A percentile compares a stretch with the other conserved stretches of the same genome.
phyloP scores from a whole-genome alignment of 2,329 filamentous ascomycete species.

The Monilinia aucupariae region DNA sequence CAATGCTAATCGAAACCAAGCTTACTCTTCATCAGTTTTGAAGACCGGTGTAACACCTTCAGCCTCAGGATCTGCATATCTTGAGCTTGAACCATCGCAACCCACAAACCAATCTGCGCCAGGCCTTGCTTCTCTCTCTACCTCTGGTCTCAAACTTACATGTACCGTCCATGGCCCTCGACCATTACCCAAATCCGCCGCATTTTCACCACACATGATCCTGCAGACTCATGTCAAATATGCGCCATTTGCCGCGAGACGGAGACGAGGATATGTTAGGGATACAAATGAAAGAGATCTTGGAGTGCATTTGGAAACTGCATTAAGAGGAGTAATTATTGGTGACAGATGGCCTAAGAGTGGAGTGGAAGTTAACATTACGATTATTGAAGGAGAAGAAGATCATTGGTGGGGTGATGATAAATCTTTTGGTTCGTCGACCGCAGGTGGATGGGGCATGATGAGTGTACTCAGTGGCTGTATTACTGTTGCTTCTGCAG shows the following conservation, averaged over 20 bases:
- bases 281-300: conserved; percentile 85
- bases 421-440: conserved; percentile 43
- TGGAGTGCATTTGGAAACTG: conserved; percentile 84
- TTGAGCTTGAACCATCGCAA: conserved; percentile 54
- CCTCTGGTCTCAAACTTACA: conserved; percentile 73
- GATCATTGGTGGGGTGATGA: conserved; percentile 61
- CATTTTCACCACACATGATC: conserved; percentile 88
- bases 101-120: conserved; percentile 45
- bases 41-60: conserved; percentile 90
- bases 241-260: conserved; percentile 83
- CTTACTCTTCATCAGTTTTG: conserved; percentile 53
- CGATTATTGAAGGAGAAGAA: conserved; percentile 88
- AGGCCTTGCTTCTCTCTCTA: conserved; percentile 41
- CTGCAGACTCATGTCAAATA: conserved; percentile 94
- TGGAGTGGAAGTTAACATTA: conserved; percentile 90
- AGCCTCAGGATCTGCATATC: conserved; percentile 86
- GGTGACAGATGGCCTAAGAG: conserved; percentile 98
- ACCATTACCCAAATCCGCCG: conserved; percentile 80
- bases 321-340: conserved; percentile 81
- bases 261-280: conserved; percentile 77
- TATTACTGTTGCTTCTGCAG: conserved; percentile 88
- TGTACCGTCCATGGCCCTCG: conserved; percentile 92
- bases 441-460: conserved; percentile 70
- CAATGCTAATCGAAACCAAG: not conserved
- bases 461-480: conserved; percentile 91